phyloP scores from a whole-genome alignment of 2,329 filamentous ascomycete genomes.

The Trichoderma sp. region DNA sequence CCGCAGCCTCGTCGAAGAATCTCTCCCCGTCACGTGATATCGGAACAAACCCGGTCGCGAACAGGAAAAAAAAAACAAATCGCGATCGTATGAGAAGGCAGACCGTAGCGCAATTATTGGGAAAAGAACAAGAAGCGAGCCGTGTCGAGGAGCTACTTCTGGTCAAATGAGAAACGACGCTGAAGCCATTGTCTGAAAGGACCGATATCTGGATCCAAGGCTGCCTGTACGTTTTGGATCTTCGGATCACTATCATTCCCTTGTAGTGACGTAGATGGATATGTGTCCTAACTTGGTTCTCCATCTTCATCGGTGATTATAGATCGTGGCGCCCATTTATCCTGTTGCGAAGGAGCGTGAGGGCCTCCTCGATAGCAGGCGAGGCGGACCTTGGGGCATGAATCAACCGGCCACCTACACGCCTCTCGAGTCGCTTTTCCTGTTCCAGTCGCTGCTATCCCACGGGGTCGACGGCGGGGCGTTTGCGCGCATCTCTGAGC shows the following conservation, averaged over 20 bases:
- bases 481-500: conserved; percentile 73
- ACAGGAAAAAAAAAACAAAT: conserved; percentile 33
- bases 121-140: conserved; percentile 28
- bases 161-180: conserved; percentile 38
- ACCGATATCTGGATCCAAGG: conserved; percentile 38
- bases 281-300: conserved; percentile 2
- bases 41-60: conserved; percentile 37
- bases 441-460: conserved; percentile 77
- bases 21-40: conserved; percentile 41
- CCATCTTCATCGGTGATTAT: conserved; percentile 26
- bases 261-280: conserved; percentile 36
- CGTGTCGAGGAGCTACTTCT: conserved; percentile 32
- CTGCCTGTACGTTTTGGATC: conserved; percentile 40
- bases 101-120: conserved; percentile 32
- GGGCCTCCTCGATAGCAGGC: conserved; percentile 59
- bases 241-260: conserved; percentile 28
- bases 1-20: conserved; percentile 31
- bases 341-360: conserved; percentile 54
- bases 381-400: conserved; percentile 61
- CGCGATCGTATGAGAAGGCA: conserved; percentile 27
- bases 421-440: conserved; percentile 80
- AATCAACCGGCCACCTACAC: conserved; percentile 69
- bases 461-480: conserved; percentile 67
- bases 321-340: conserved; percentile 61
- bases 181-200: conserved; percentile 35